Evolutionary conservation across 2,329 filamentous ascomycete genomes (phyloP).

Genomic region (Alternaria triticina): DNA sequence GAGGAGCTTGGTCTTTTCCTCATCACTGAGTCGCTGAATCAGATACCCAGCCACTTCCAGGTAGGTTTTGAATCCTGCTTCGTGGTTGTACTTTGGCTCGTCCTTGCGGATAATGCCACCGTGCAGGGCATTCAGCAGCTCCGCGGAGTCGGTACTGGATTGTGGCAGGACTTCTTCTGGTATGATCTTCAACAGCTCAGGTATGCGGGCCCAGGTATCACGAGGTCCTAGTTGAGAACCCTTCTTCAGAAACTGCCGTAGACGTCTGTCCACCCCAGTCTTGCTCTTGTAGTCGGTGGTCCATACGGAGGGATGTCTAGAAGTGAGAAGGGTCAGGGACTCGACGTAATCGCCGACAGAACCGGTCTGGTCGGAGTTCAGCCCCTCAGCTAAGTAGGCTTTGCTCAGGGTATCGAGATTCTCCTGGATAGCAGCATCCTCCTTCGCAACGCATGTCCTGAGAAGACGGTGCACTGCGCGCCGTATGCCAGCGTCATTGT

Average conservation of each 20-base stretch:
- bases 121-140: slow-evolving; percentile 71
- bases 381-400: slow-evolving; percentile 74
- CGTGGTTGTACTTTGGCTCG: slow-evolving; percentile 72
- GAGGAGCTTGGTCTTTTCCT: slow-evolving; percentile 56
- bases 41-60: slow-evolving; percentile 63
- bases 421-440: slow-evolving; percentile 48
- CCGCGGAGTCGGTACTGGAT: slow-evolving; percentile 60
- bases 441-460: slow-evolving; percentile 57
- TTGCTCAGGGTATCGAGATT: slow-evolving; percentile 65
- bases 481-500: slow-evolving; percentile 64
- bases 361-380: slow-evolving; percentile 74
- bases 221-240: slow-evolving; percentile 80
- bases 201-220: slow-evolving; percentile 75
- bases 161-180: slow-evolving; percentile 63
- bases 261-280: slow-evolving; percentile 60
- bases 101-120: slow-evolving; percentile 75
- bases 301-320: slow-evolving; percentile 74
- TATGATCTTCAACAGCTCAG: slow-evolving; percentile 64
- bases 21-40: slow-evolving; percentile 51
- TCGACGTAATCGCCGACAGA: slow-evolving; percentile 76
- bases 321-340: slow-evolving; percentile 71
- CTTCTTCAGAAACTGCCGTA: slow-evolving; percentile 77
- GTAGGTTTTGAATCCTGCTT: slow-evolving; percentile 77
- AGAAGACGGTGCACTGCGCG: slow-evolving; percentile 64
- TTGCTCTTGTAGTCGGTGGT: slow-evolving; percentile 67